These are phyloP conservation scores for Agrostemma githago DNA, from an alignment of 148 eudicot genomes.

Conservation along the genomic window DNA sequence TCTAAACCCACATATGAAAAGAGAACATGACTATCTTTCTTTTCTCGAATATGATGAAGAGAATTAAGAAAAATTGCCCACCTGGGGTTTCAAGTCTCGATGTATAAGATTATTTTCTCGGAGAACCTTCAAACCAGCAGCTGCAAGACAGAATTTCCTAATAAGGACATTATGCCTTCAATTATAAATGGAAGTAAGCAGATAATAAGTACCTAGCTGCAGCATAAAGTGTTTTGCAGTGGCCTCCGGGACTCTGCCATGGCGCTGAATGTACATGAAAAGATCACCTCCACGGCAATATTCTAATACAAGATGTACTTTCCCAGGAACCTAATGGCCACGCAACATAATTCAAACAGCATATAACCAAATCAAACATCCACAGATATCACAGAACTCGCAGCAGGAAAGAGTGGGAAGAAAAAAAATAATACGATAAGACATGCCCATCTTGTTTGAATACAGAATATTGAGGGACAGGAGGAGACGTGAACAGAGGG, in stretches of 20 bases:
- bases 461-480: too few species aligned
- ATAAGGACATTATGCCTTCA: constrained; percentile 13
- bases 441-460: too few species aligned
- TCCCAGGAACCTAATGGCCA: constrained; percentile 67
- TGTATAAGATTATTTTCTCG: constrained; percentile 92
- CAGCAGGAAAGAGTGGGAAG: neutral
- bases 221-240: constrained; percentile 87
- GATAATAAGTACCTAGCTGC: constrained; percentile 64
- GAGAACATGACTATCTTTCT: neutral
- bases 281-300: constrained; percentile 95
- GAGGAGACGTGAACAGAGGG: too few species aligned
- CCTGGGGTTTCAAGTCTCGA: constrained; percentile 97
- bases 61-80: constrained; percentile 11
- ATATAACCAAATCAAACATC: neutral
- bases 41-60: neutral
- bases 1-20: neutral
- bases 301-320: constrained; percentile 88
- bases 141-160: constrained; percentile 36
- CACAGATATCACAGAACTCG: neutral
- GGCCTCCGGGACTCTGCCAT: constrained; percentile 74
- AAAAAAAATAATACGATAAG: neutral
- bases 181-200: constrained; percentile 4
- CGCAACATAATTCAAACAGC: neutral
- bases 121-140: constrained; percentile 76
- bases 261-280: constrained; percentile 67